phyloP scores from a whole-genome alignment of 2,329 filamentous ascomycete species.

The Dissoconium aciculare region DNA sequence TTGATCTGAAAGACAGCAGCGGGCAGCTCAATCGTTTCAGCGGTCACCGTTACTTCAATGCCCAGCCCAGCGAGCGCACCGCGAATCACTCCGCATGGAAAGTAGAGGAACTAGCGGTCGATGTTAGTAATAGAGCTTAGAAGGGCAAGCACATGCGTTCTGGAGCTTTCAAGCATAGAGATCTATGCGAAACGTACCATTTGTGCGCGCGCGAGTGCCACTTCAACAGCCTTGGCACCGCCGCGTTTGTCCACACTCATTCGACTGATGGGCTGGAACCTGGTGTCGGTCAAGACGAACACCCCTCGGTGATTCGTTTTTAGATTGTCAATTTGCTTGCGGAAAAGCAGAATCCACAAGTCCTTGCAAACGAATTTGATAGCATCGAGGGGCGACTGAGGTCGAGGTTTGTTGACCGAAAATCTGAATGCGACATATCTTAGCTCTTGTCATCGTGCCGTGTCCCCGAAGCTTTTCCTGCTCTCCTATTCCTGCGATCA shows the following conservation, averaged over 20 bases:
- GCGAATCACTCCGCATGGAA: conserved; percentile 82
- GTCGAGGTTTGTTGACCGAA: conserved; percentile 68
- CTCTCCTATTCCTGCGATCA: conserved; percentile 1
- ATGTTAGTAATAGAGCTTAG: no score
- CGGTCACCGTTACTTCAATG: conserved; percentile 79
- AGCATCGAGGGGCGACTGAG: conserved; percentile 81
- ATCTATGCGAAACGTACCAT: conserved; percentile 43
- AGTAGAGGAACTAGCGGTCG: conserved; percentile 92
- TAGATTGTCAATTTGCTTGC: conserved; percentile 95
- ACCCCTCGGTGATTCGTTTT: conserved; percentile 97
- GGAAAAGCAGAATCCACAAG: conserved; percentile 83
- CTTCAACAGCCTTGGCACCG: conserved; percentile 20
- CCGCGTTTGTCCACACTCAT: conserved; percentile 60
- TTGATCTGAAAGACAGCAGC: conserved; percentile 92
- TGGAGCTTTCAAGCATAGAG: not conserved
- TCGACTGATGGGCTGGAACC: conserved; percentile 72
- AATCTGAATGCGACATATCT: conserved; percentile 43
- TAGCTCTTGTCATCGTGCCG: not conserved
- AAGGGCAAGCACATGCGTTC: no score
- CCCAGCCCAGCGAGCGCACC: conserved; percentile 87
- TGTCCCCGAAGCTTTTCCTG: no score
- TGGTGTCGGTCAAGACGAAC: conserved; percentile 87
- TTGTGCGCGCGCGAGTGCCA: conserved; percentile 54
- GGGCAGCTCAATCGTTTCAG: conserved; percentile 75
- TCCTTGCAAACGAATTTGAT: conserved; percentile 99